A percentile compares a stretch with the other conserved stretches of the same genome.
phyloP scores from a whole-genome alignment of 75 land plant genomes.

The Pinus albicaulis region DNA sequence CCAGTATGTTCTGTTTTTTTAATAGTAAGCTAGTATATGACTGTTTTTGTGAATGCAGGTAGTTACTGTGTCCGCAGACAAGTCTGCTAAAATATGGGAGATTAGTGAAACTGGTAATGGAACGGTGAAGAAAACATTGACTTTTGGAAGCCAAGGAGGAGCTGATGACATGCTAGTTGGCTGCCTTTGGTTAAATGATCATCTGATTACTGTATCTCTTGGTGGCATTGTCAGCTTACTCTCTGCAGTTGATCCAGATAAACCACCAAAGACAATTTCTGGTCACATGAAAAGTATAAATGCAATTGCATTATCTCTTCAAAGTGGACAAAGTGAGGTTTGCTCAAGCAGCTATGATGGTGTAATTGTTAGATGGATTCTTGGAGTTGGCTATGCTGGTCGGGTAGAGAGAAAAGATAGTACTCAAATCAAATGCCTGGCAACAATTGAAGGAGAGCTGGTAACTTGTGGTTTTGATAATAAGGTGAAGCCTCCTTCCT shows the following conservation, averaged over 20 bases:
- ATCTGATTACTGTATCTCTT: constrained; percentile 84
- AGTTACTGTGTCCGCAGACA: constrained; percentile 96
- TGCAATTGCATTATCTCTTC: constrained; percentile 42
- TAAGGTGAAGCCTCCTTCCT: constrained; percentile 47
- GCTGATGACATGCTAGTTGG: constrained; percentile 96
- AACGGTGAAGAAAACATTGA: constrained; percentile 62
- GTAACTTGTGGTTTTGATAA: constrained; percentile 80
- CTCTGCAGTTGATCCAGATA: constrained; percentile 56
- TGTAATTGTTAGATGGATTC: constrained; percentile 73
- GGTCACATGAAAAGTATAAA: constrained; percentile 91
- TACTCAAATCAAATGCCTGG: constrained; percentile 66
- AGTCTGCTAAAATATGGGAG: constrained; percentile 96
- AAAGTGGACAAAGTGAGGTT: constrained; percentile 40
- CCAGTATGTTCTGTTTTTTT: not conserved
- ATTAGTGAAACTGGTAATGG: constrained; percentile 77
- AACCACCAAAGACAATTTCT: constrained; percentile 52
- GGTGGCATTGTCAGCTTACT: constrained; percentile 73
- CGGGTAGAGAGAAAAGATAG: constrained; percentile 55
- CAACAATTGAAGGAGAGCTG: constrained; percentile 54
- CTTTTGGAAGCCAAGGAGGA: constrained; percentile 63
- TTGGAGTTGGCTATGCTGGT: constrained; percentile 77
- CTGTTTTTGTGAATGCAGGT: constrained; percentile 40
- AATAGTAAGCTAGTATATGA: not conserved
- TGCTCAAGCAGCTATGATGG: constrained; percentile 94
- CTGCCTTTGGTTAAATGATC: constrained; percentile 88